Percentiles rank a stretch among this genome's conserved stretches.
These are phyloP conservation scores for Suillus subluteus DNA, from an alignment of 768 basidiomycete species.

Conservation along the genomic window DNA sequence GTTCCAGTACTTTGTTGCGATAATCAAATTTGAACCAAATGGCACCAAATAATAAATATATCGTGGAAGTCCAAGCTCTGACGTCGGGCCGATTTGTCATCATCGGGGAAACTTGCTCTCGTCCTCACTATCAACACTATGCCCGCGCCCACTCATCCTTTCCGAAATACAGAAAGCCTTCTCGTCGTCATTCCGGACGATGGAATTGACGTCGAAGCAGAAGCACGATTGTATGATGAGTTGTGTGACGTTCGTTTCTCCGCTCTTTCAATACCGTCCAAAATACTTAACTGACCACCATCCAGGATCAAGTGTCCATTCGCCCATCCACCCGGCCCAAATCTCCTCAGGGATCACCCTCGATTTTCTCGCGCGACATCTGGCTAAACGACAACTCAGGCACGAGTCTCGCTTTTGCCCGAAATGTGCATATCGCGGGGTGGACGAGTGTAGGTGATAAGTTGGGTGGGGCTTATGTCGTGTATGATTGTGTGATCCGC, in stretches of 20 bases:
- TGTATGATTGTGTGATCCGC: conserved; percentile 71
- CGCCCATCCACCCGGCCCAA: conserved; percentile 18
- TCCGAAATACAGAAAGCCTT: conserved; percentile 47
- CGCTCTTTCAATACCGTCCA: neutral
- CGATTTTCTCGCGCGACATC: conserved; percentile 69
- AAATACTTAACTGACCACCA: neutral
- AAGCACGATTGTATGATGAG: conserved; percentile 69
- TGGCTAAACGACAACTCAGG: conserved; percentile 68
- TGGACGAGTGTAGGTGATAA: conserved; percentile 77
- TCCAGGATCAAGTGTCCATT: conserved; percentile 21
- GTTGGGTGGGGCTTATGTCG: conserved; percentile 66
- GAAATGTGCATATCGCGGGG: conserved; percentile 65
- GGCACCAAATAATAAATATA: too few species aligned
- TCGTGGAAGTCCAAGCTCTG: too few species aligned
- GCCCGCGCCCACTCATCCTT: conserved; percentile 42
- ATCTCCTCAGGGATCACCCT: conserved; percentile 45
- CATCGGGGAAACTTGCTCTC: neutral
- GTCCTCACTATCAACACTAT: conserved; percentile 3
- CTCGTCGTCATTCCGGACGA: conserved; percentile 57
- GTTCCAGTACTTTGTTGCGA: too few species aligned
- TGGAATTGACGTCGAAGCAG: conserved; percentile 67
- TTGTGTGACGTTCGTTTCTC: conserved; percentile 47
- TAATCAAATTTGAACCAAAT: too few species aligned
- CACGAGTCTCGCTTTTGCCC: conserved; percentile 58
- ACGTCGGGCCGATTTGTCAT: neutral